A percentile compares a stretch with the other conserved stretches of the same genome.
phyloP scores from a whole-genome alignment of 139 green algal species.

The Mychonastes homosphaera region DNA sequence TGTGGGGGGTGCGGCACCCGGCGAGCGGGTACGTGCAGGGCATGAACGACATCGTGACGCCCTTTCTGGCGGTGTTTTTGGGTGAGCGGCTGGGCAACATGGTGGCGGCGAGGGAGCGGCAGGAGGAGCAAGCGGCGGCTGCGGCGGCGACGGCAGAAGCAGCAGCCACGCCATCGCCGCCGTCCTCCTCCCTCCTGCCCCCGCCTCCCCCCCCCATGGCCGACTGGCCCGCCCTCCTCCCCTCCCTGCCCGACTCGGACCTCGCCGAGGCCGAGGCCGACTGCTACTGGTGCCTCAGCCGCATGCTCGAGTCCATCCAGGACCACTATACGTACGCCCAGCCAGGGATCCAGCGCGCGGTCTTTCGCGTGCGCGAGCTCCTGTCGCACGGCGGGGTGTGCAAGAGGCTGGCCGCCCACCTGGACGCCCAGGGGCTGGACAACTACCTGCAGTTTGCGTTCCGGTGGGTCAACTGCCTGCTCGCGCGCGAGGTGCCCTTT shows the following conservation, averaged over 20 bases:
- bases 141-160: too few relatives aligned
- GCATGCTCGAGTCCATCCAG: conserved; percentile 80
- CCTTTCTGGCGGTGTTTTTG: conserved; percentile 88
- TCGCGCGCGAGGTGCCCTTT: conserved; percentile 84
- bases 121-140: neutral
- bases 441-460: conserved; percentile 98
- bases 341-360: conserved; percentile 86
- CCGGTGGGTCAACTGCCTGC: conserved; percentile 96
- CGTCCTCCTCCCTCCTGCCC: too few relatives aligned
- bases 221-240: too few relatives aligned
- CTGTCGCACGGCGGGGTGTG: conserved; percentile 58
- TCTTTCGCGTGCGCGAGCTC: conserved; percentile 81
- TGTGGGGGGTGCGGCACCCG: conserved; percentile 87
- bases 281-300: conserved; percentile 93
- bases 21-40: conserved; percentile 91
- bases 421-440: conserved; percentile 77
- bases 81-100: conserved; percentile 48
- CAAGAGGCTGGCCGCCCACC: conserved; percentile 36
- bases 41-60: conserved; percentile 96
- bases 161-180: too few relatives aligned
- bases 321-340: conserved; percentile 97
- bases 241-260: neutral
- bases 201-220: too few relatives aligned
- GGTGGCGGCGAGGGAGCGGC: neutral
- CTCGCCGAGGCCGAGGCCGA: conserved; percentile 73